Conservation (phyloP, 441 rosid species). For the Melastoma candidum region DNA sequence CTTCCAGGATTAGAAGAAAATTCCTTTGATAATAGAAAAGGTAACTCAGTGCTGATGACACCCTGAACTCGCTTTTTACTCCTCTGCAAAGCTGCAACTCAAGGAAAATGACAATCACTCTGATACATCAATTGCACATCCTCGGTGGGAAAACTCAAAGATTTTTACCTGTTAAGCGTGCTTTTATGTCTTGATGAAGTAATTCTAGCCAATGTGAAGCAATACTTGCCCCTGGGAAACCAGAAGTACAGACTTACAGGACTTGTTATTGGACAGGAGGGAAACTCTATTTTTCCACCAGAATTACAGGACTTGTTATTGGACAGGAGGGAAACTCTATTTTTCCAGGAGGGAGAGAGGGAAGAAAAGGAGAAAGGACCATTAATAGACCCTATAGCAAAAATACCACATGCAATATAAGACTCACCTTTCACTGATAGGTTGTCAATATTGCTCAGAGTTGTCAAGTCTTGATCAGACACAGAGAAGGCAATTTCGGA, state of each 20-base stretch:
- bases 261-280: background rate
- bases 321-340: background rate
- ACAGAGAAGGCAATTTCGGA: constrained; percentile 32
- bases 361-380: background rate
- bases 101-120: constrained; percentile 11
- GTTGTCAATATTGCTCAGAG: constrained; percentile 34
- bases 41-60: constrained; percentile 64
- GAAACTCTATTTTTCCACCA: constrained; percentile 7
- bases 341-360: background rate
- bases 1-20: constrained; percentile 44
- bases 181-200: constrained; percentile 81
- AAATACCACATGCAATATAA: background rate
- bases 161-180: constrained; percentile 67
- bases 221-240: constrained; percentile 68
- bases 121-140: background rate
- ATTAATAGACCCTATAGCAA: background rate
- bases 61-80: constrained; percentile 71
- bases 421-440: constrained; percentile 60
- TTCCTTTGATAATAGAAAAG: constrained; percentile 54
- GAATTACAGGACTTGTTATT: background rate
- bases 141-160: constrained; percentile 1
- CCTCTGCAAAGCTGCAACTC: constrained; percentile 62
- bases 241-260: background rate
- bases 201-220: constrained; percentile 97
- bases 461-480: constrained; percentile 38